Base-by-base conservation (phyloP, 2,329 filamentous ascomycete species). In the Malbranchea zuffiana region DNA sequence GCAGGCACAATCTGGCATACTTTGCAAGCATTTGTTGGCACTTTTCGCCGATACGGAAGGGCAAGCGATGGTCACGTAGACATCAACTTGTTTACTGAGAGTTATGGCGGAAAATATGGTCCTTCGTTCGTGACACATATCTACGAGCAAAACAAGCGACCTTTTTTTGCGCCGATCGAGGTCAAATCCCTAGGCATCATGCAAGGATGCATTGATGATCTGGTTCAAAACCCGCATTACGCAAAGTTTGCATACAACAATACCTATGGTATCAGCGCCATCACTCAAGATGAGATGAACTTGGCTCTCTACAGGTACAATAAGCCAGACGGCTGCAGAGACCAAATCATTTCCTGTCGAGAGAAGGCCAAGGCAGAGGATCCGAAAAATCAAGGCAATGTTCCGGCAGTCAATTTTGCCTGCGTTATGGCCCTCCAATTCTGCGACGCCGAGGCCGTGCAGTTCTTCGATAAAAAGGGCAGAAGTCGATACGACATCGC, bases 181-280 rank as follows among this genome's bases (percentile, higher is more conserved):
- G 45, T 73, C 3, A 68, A 74, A 42, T 72, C 71, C 0, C 50
- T 75, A 1, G 61, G 71, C 0, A 69, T 76, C 41, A 67, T 74
- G 40, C 75, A 75, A 41, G 70, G 69, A 16, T 73, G 70, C 46
- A 63, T 85, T 21, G 82, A 86, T 49, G 66, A 72, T 45, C 52
- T 75, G 17, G 65, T 66, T 1, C 65, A 71, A 48, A 60, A 60
- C 39, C 62, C 63, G 1, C 59, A 56, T 20, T 72, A 71, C 45
- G 62, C 67, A 2, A 53, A 66, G 2, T 68, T 73, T 46, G 64
- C 71, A 0, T 69, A 66, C 51, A 72, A 75, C 52, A 76, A 76
- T 43, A 72, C 72, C 2, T 78, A 76, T 43, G 66, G 65, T n/a
- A 61, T 77, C 25, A 47, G 68, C 38, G 57, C 65, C 1, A 62